Percentiles rank a stretch among this genome's conserved stretches.
Conservation (phyloP, 2,329 filamentous ascomycete species). For the Sporothrix luriei region DNA sequence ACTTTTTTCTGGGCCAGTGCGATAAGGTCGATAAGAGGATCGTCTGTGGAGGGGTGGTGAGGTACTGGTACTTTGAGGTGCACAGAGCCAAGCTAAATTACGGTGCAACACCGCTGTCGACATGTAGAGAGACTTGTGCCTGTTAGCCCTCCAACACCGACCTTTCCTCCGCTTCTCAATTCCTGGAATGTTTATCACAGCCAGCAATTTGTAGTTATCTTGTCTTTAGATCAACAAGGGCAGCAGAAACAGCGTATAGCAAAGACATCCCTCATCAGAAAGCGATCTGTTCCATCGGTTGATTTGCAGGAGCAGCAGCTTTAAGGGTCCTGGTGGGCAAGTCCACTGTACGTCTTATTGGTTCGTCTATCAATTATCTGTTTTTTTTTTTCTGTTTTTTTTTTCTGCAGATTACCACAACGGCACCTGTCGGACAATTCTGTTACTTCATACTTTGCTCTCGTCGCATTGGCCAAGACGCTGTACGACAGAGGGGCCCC, state of each 20-base stretch:
- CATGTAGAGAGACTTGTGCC: conserved; percentile 8
- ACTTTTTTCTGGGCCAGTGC: conserved; percentile 31
- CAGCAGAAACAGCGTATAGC: background rate
- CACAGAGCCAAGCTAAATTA: background rate
- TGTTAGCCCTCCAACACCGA: background rate
- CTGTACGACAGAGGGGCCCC: conserved; percentile 28
- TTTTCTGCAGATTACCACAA: conserved; percentile 6
- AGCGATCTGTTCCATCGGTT: background rate
- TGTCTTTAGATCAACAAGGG: background rate
- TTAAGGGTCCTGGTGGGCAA: background rate
- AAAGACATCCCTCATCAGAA: background rate
- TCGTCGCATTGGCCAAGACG: conserved; percentile 29
- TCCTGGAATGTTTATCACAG: background rate
- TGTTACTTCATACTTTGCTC: conserved; percentile 30
- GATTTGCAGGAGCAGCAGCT: background rate
- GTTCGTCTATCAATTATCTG: background rate
- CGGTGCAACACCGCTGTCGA: too few species aligned
- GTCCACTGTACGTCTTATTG: background rate
- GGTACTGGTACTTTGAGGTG: conserved; percentile 3
- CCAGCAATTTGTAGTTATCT: background rate
- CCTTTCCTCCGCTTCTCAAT: background rate
- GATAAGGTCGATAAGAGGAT: conserved; percentile 30
- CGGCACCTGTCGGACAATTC: conserved; percentile 13
- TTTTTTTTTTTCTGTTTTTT: conserved; percentile 17
- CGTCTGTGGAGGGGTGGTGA: conserved; percentile 8